Evolutionary conservation across 169 alveolate species (phyloP).

Genomic region (Babesia ovis): DNA sequence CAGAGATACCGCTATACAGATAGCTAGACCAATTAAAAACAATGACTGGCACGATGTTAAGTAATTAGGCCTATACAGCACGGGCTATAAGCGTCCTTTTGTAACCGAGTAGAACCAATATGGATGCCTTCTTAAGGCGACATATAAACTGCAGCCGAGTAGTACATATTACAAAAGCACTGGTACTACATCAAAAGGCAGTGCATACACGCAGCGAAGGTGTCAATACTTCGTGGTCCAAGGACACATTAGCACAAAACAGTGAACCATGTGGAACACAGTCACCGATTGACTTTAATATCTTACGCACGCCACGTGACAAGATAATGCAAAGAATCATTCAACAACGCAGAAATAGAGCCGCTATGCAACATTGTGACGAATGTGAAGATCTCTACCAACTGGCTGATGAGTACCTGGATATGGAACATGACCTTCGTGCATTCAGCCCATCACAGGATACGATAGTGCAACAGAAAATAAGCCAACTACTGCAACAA

Average conservation of each 20-base stretch:
- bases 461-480: slow-evolving; percentile 8
- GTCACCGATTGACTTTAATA: background rate
- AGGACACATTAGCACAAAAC: slow-evolving; percentile 1
- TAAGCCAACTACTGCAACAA: slow-evolving; percentile 21
- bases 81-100: too few relatives aligned
- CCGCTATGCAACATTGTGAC: background rate
- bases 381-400: slow-evolving; percentile 4
- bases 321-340: slow-evolving; percentile 25
- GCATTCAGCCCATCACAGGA: slow-evolving; percentile 33
- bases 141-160: background rate
- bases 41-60: too few relatives aligned
- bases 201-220: background rate
- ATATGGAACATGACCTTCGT: slow-evolving; percentile 24
- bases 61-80: too few relatives aligned
- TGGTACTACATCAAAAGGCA: background rate
- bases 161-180: background rate
- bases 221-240: slow-evolving; percentile 2
- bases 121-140: background rate
- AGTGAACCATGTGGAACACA: background rate
- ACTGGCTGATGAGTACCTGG: slow-evolving; percentile 49
- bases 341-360: slow-evolving; percentile 6
- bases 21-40: too few relatives aligned
- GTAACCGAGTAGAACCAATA: too few relatives aligned
- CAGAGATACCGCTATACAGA: too few relatives aligned
- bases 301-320: slow-evolving; percentile 19